phyloP scores from a whole-genome alignment of 495 filamentous ascomycete genomes.

The Annulohypoxylon bovei region DNA sequence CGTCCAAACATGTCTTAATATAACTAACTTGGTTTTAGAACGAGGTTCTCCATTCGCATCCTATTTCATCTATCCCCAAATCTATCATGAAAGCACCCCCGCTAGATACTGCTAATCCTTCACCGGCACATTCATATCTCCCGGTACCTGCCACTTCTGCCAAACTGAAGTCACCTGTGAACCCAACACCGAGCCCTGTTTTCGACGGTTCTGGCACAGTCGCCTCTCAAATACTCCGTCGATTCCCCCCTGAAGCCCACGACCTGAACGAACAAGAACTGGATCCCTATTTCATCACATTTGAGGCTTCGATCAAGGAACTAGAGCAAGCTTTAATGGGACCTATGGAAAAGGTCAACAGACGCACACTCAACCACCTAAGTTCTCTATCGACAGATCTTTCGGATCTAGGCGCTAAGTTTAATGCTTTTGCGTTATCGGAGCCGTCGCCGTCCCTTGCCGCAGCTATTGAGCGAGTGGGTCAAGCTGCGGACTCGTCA shows the following conservation, averaged over 20 bases:
- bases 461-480: slow-evolving; percentile 92
- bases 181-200: slow-evolving; percentile 49
- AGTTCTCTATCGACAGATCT: slow-evolving; percentile 85
- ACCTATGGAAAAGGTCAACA: slow-evolving; percentile 94
- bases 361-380: slow-evolving; percentile 84
- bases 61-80: slow-evolving; percentile 90
- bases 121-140: slow-evolving; percentile 86
- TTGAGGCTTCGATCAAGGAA: slow-evolving; percentile 87
- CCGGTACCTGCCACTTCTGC: slow-evolving; percentile 85
- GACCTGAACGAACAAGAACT: slow-evolving; percentile 86
- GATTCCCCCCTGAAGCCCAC: slow-evolving; percentile 83
- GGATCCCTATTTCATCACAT: slow-evolving; percentile 93
- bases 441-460: slow-evolving; percentile 88
- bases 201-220: slow-evolving; percentile 63
- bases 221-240: slow-evolving; percentile 70
- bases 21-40: slow-evolving; percentile 67
- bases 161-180: slow-evolving; percentile 74
- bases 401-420: slow-evolving; percentile 89
- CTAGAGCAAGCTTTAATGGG: slow-evolving; percentile 87
- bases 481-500: slow-evolving; percentile 93
- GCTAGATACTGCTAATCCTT: slow-evolving; percentile 89
- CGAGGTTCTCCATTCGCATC: slow-evolving; percentile 90
- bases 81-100: slow-evolving; percentile 92
- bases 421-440: slow-evolving; percentile 96
- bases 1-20: background rate